These are phyloP conservation scores for Hypoxylon sp. DNA, from an alignment of 2,329 filamentous ascomycete species.

Conservation along the genomic window DNA sequence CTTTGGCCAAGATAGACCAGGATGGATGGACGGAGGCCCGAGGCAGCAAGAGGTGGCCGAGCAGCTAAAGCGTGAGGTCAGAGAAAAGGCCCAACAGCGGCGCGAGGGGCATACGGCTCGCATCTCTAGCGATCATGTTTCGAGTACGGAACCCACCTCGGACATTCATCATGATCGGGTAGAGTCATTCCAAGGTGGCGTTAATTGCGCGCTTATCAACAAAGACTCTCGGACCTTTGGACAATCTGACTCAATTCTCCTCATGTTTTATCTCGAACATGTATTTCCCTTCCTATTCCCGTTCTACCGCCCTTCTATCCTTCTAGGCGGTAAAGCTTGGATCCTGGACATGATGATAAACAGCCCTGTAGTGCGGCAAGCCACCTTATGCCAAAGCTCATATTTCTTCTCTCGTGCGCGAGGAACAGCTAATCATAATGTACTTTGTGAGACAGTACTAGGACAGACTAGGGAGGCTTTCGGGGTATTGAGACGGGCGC, in stretches of 20 bases:
- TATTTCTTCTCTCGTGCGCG: no score
- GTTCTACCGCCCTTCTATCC: slow-evolving; percentile 47
- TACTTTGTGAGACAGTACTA: no score
- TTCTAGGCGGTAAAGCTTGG: slow-evolving; percentile 45
- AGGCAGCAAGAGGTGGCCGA: slow-evolving; percentile 57
- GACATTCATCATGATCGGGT: background rate
- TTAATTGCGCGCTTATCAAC: slow-evolving; percentile 23
- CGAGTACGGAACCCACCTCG: background rate
- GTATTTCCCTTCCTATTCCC: slow-evolving; percentile 50
- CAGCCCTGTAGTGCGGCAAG: slow-evolving; percentile 41
- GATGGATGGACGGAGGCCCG: slow-evolving; percentile 57
- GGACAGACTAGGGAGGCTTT: no score
- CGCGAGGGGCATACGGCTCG: slow-evolving; percentile 20
- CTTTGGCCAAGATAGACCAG: slow-evolving; percentile 55
- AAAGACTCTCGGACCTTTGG: slow-evolving; percentile 16
- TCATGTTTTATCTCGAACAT: slow-evolving; percentile 50
- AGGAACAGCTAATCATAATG: no score
- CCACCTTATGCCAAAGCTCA: no score
- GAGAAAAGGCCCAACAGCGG: slow-evolving; percentile 39
- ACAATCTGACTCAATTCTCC: slow-evolving; percentile 42
- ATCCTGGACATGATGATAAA: slow-evolving; percentile 47
- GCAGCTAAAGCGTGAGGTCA: slow-evolving; percentile 45
- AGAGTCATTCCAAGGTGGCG: slow-evolving; percentile 11
- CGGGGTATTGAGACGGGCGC: no score
- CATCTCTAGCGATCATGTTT: background rate